Base-by-base conservation (phyloP, 2,329 filamentous ascomycete genomes). In the Hymenoscyphus fructigenus region DNA sequence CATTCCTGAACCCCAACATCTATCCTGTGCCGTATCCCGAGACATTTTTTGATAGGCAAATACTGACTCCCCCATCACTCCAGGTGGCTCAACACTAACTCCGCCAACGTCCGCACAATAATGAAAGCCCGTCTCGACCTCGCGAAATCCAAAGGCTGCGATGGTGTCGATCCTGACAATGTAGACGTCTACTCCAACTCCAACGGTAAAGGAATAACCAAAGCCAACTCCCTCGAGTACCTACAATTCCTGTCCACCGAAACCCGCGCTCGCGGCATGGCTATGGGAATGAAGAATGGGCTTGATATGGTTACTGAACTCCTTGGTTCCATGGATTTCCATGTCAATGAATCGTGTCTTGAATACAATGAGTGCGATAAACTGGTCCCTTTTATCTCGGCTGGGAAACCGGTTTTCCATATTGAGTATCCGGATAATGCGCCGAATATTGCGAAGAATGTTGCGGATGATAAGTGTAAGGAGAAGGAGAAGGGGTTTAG, bases 91-190 rank as follows among this genome's bases (percentile, higher is more conserved):
- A 81, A 88, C 65, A 76, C 87, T 17, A 80, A 78, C 57, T 86
- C 84, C 67, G 61, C 76, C 2, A 82, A 79, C 41, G 85, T 91
- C 23, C 57, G 64, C 23, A 58, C 14, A 1, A 66, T 66, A 29
- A 66, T 66, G 64, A 56, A 47, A 50, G 47, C 64, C 5, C 44
- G 64, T 17, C 57, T 66, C 38, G 79, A 84, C 60, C 71, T 87
- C 41, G 89, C 89, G 0, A 76, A 76, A 23, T 66, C 80, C 29
- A 89, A 89, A 73, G 86, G 87, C 9, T 91, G 88, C 69, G 83
- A 89, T 71, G 89, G 84, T 5, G 84, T 91, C 6, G 88, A 91
- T 71, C 86, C 88, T 0, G 88, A 91, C 72, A 91, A 91, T 68
- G 82, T 91, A 7, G 88, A 90, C 71, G 87, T 82, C 5, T 90